These are phyloP conservation scores for Parmales sp. DNA, from an alignment of 108 stramenopile species.

Conservation along the genomic window DNA sequence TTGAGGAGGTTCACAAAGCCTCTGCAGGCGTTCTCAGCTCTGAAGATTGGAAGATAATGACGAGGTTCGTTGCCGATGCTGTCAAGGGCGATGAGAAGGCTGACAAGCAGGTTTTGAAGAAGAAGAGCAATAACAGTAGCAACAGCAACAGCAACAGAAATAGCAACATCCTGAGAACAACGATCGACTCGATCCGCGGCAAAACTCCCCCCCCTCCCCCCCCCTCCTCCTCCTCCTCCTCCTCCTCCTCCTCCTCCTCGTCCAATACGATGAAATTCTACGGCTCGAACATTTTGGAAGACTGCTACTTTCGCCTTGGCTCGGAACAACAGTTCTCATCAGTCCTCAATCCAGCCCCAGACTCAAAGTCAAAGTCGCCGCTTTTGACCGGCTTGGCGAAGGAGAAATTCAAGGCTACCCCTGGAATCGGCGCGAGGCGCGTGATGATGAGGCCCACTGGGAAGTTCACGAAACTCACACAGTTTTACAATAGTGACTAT, in stretches of 20 bases:
- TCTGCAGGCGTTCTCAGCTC: conserved; percentile 57
- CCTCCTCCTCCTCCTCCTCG: neutral
- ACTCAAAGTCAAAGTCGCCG: too few species aligned
- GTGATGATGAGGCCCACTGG: conserved; percentile 50
- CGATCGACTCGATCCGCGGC: conserved; percentile 28
- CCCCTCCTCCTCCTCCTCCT: neutral
- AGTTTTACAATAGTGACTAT: conserved; percentile 76
- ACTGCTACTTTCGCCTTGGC: neutral
- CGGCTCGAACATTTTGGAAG: neutral
- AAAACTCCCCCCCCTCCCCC: conserved; percentile 40
- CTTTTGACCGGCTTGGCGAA: conserved; percentile 15
- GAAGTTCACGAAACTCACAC: conserved; percentile 57
- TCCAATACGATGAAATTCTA: neutral
- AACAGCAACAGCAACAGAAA: conserved; percentile 30
- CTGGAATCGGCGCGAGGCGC: conserved; percentile 43
- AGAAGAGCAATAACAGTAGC: conserved; percentile 19
- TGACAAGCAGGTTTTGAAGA: conserved; percentile 12
- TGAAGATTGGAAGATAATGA: conserved; percentile 62
- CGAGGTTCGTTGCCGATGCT: conserved; percentile 55
- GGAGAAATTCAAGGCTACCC: conserved; percentile 27
- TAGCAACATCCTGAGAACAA: conserved; percentile 58
- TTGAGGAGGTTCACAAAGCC: conserved; percentile 15
- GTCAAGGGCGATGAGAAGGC: conserved; percentile 4
- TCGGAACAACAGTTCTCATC: neutral
- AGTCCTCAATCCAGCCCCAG: neutral